Base-by-base conservation (phyloP, 2,329 filamentous ascomycete species). In the Macrophomina tecta region DNA sequence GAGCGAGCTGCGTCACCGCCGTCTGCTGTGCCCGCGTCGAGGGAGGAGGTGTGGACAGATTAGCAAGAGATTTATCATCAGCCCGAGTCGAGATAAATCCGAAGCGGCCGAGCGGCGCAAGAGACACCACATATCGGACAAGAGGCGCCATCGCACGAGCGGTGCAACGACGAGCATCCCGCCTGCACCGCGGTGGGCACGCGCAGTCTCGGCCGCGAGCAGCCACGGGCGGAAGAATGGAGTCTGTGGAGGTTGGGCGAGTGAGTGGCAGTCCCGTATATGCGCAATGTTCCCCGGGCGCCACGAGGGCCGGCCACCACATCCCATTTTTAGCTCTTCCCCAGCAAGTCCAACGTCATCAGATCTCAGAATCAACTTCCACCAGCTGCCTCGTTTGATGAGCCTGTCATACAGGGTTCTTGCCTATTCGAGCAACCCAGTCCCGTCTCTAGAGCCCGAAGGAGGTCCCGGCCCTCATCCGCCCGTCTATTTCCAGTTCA, bases 241-340 rank as follows among this genome's bases (percentile, higher is more conserved):
- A 23, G 23, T 23, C 23, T 23, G 23, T 23, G 23, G 23, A 23
- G 23, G 23, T 23, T 3, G 23, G 23, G 23, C 23, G 23, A 23
- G 23, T 23, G 23, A 23, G 23, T 23, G 23, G 23, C 23, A 23
- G 23, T 40, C 38, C 38, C 38, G 38, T 40, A 40, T 40, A 40
- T 40, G 38, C 38, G 14, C 7, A 40, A 14, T 14, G 4, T 52
- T 52, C 48, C 48, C 48, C 32, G 48, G 6, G 23, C n/a, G 48
- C 48, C 51, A 36, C 51, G 51, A 53, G 12, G 11, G 51, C 11
- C 51, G 51, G 23, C 51, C 51, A 36, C 51, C 51, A 36, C 30
- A 51, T 52, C 16, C 56, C 56, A 61, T 61, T 30, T 34, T 61
- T 61, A 61, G 56, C 56, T 32, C 16, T 4, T 18, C 14, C 55